phyloP scores from a whole-genome alignment of 2,329 filamentous ascomycete species.

The Diaporthe vaccinii region DNA sequence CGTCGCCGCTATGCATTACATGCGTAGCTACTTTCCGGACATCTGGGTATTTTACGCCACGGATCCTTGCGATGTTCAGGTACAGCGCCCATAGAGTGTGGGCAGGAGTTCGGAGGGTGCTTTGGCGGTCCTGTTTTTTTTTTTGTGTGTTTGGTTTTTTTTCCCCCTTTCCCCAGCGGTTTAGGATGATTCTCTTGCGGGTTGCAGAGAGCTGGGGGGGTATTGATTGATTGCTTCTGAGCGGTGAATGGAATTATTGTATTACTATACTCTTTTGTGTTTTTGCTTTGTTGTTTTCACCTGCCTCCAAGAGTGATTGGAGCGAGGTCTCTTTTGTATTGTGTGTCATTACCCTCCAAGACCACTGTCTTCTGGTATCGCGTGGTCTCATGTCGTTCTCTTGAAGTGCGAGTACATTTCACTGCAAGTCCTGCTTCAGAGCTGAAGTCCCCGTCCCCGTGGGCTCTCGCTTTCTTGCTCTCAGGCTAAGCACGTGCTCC shows the following conservation, averaged over 20 bases:
- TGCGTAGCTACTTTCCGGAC: not conserved
- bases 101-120: not conserved
- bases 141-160: not conserved
- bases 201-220: not conserved
- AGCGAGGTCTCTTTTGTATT: too few species aligned
- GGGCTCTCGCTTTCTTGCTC: not conserved
- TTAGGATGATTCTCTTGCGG: not conserved
- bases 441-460: not conserved
- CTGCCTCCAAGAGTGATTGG: not conserved
- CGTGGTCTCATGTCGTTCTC: not conserved
- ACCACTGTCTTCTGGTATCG: not conserved
- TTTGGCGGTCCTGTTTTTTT: not conserved
- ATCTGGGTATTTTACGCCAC: not conserved
- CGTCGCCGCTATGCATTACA: not conserved
- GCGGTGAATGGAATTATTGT: not conserved
- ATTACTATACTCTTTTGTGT: not conserved
- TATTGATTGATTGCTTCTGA: not conserved
- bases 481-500: not conserved
- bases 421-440: not conserved
- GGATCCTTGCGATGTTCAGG: conserved; percentile 24
- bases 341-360: not conserved
- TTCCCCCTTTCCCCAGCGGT: too few species aligned
- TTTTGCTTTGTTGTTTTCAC: not conserved
- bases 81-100: not conserved
- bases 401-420: not conserved